These are phyloP conservation scores for Irpex rosettiformis DNA, from an alignment of 1,284 basidiomycete species.

Conservation along the genomic window DNA sequence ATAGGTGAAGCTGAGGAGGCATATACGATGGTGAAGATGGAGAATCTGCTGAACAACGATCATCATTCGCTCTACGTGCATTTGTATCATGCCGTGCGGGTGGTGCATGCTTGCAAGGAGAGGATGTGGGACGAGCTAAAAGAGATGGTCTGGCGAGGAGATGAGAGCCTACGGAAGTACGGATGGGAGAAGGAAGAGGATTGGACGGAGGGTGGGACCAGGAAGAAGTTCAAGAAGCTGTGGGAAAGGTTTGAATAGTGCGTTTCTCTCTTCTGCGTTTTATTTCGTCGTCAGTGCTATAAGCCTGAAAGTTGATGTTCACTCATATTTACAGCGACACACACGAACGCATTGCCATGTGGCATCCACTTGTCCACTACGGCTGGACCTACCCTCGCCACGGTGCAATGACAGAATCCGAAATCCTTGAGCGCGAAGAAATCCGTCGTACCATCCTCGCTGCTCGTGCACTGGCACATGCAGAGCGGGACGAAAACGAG, in stretches of 20 bases:
- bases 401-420: slow-evolving; percentile 62
- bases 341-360: slow-evolving; percentile 61
- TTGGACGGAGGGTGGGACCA: slow-evolving; percentile 48
- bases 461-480: slow-evolving; percentile 42
- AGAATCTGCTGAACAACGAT: slow-evolving; percentile 44
- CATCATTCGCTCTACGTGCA: slow-evolving; percentile 70
- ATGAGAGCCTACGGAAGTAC: slow-evolving; percentile 45
- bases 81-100: slow-evolving; percentile 58
- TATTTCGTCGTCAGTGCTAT: neutral
- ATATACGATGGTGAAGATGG: slow-evolving; percentile 24
- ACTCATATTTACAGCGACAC: slow-evolving; percentile 49
- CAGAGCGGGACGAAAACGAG: slow-evolving; percentile 48
- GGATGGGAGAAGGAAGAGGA: slow-evolving; percentile 66
- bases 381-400: slow-evolving; percentile 61
- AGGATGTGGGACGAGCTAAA: slow-evolving; percentile 78
- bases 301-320: neutral
- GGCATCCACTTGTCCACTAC: slow-evolving; percentile 60
- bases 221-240: slow-evolving; percentile 61
- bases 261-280: slow-evolving; percentile 21
- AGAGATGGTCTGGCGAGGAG: slow-evolving; percentile 52
- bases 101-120: slow-evolving; percentile 67
- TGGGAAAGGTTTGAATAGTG: slow-evolving; percentile 60
- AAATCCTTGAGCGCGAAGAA: slow-evolving; percentile 64
- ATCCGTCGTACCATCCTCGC: slow-evolving; percentile 60
- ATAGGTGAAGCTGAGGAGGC: neutral